Evolutionary conservation across 2,329 filamentous ascomycete genomes (phyloP), one percentile per base, ranked within the genome.

Genomic region (Emericellopsis cladophorae): DNA sequence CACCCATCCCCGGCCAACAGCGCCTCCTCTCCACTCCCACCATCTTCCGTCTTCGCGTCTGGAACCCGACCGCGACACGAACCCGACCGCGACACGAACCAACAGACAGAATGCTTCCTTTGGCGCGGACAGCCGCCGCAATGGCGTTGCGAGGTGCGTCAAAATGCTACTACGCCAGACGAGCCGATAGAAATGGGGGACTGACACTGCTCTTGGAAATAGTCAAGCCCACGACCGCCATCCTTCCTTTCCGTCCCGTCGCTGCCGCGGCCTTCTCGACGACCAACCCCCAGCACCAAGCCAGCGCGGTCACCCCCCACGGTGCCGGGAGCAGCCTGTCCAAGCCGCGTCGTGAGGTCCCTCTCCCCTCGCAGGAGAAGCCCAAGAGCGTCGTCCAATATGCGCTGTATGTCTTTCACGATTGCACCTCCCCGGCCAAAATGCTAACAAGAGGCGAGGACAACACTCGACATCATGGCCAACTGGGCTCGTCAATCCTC

Each of bases 401-500:
- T 62, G 85, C 84, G 48, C 72, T 93, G 84, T 90, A 83, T 51
- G 83, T 76, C 12, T 10, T 14, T 15, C 11, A 14, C 10, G 7
- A 9, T 12, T 9, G n/a, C 4, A 3, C 18, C 32, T 21, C 18
- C 4, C 8, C 8, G 8, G 32, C 6, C 32, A 35, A 35, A 12
- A 26, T 26, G 39, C 21, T 41, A 26, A 41, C 36, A 23, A 7
- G 22, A 8, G 5, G 10, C 8, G 51, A 88, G 82, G 47, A 86
- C 84, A 41, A 82, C 83, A 5, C 72, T 88, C 55, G 85, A 93
- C 58, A 72, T 81, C 54, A 72, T 92, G 47, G 67, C 82, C 62
- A 90, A 89, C 67, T 93, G 86, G 86, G 81, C 78, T 31, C 79
- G 86, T 39, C 84, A 92, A 64, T 77, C 80, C 42, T 93, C 86